Conservation (phyloP, 2,329 filamentous ascomycete species). For the Fusarium redolens region DNA sequence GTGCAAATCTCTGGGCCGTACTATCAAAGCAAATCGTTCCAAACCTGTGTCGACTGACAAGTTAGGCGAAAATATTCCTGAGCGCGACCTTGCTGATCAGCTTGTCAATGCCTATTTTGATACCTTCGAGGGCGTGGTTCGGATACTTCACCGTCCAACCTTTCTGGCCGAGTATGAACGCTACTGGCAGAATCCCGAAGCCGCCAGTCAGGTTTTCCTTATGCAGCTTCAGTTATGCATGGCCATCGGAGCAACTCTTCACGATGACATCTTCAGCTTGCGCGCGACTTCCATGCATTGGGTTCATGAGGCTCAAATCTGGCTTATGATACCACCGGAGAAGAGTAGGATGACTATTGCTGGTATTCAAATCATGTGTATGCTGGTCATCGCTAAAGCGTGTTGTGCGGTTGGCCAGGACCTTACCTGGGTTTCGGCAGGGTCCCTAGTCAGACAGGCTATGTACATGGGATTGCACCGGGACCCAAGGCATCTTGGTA, state of each 20-base stretch:
- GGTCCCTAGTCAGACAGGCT: conserved; percentile 63
- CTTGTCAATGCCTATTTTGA: conserved; percentile 66
- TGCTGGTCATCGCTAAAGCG: conserved; percentile 62
- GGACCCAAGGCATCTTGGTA: conserved; percentile 62
- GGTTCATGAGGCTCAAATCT: conserved; percentile 65
- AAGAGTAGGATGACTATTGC: conserved; percentile 62
- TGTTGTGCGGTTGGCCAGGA: conserved; percentile 61
- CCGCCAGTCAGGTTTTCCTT: conserved; percentile 57
- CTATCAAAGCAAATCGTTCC: conserved; percentile 55
- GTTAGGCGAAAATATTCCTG: conserved; percentile 54
- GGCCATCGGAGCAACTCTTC: conserved; percentile 61
- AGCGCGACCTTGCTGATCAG: conserved; percentile 57
- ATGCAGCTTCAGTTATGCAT: conserved; percentile 66
- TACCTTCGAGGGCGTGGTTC: conserved; percentile 66
- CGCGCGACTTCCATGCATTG: conserved; percentile 59
- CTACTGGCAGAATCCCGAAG: conserved; percentile 59
- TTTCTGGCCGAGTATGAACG: conserved; percentile 65
- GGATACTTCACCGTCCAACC: conserved; percentile 67
- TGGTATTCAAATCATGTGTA: conserved; percentile 63
- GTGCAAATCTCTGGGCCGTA: conserved; percentile 56
- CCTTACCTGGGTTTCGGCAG: conserved; percentile 63
- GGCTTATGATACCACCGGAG: conserved; percentile 59
- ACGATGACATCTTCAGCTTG: conserved; percentile 59
- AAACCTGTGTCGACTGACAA: conserved; percentile 51
- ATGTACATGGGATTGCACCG: conserved; percentile 70